These are phyloP conservation scores for Dittrichia graveolens DNA, from an alignment of 129 eudicot genomes.

Conservation along the genomic window DNA sequence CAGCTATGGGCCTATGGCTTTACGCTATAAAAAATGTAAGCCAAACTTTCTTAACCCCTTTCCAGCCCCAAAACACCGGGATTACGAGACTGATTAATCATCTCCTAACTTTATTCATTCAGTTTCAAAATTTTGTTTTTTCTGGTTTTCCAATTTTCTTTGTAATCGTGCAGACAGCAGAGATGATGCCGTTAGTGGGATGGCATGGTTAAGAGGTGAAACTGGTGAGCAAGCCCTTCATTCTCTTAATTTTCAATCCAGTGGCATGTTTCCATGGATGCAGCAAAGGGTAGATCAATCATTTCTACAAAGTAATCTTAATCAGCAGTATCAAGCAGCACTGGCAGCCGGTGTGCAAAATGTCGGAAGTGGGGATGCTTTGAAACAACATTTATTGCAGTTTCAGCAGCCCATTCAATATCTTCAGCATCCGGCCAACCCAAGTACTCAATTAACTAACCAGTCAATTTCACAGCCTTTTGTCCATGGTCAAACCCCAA, in stretches of 20 bases:
- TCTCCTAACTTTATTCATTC: neutral
- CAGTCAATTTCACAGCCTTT: conserved; percentile 54
- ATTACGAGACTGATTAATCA: no score
- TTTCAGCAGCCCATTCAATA: conserved; percentile 81
- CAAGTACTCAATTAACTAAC: conserved; percentile 47
- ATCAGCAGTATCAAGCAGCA: conserved; percentile 83
- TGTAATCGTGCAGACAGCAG: conserved; percentile 49
- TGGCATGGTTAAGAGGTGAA: conserved; percentile 91
- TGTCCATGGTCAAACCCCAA: conserved; percentile 64
- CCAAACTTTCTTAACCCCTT: no score
- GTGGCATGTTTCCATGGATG: conserved; percentile 89
- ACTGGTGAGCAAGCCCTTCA: conserved; percentile 66
- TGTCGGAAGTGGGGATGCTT: conserved; percentile 53
- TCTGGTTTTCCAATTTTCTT: neutral
- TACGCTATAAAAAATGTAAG: no score
- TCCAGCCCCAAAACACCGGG: no score
- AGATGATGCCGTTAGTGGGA: conserved; percentile 64
- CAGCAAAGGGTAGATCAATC: conserved; percentile 83
- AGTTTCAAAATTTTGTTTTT: neutral
- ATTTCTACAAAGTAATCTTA: conserved; percentile 61
- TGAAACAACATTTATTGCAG: conserved; percentile 71
- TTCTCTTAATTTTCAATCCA: conserved; percentile 65
- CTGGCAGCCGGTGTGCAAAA: conserved; percentile 66
- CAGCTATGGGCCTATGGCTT: no score
- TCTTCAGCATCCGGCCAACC: conserved; percentile 59